A percentile compares a stretch with the other conserved stretches of the same genome.
Conservation (phyloP, 257 asterid genomes). For the Misopates orontium region DNA sequence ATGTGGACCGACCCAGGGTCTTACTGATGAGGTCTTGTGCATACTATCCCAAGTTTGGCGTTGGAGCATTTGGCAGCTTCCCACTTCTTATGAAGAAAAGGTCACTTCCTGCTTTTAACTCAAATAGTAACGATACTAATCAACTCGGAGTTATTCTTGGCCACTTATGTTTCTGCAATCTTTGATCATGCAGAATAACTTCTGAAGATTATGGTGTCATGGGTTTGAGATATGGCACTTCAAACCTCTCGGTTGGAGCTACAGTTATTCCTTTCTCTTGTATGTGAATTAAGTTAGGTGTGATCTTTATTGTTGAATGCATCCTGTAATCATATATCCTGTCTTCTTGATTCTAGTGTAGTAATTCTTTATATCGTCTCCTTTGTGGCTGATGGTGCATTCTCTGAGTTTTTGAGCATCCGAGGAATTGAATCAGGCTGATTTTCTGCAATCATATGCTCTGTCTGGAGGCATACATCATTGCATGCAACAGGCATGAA, state of each 20-base stretch:
- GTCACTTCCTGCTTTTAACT: constrained; percentile 33
- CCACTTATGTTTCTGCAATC: constrained; percentile 27
- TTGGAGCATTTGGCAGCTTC: constrained; percentile 86
- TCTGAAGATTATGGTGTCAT: constrained; percentile 72
- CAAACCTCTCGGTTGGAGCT: constrained; percentile 84
- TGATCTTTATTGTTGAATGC: constrained; percentile 15
- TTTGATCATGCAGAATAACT: constrained; percentile 53
- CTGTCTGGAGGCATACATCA: constrained; percentile 1
- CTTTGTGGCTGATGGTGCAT: too few species aligned
- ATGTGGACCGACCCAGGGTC: constrained; percentile 42
- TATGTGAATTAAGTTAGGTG: constrained; percentile 34
- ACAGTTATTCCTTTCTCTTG: constrained; percentile 67
- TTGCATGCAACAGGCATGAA: constrained; percentile 11
- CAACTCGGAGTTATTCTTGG: constrained; percentile 21
- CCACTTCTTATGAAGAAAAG: constrained; percentile 74
- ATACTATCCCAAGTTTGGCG: constrained; percentile 68
- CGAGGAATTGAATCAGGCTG: background rate
- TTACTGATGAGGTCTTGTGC: constrained; percentile 79
- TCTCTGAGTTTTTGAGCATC: constrained; percentile 3
- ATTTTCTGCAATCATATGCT: constrained; percentile 7
- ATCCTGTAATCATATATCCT: background rate
- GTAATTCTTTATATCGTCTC: constrained; percentile 1
- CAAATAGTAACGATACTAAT: constrained; percentile 19
- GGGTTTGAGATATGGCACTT: constrained; percentile 95
- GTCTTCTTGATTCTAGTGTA: constrained; percentile 9